Evolutionary conservation across 371 early-diverging fungal genomes (phyloP), one percentile per base, ranked within the genome.

Genomic region (Parasitella parasitica): DNA sequence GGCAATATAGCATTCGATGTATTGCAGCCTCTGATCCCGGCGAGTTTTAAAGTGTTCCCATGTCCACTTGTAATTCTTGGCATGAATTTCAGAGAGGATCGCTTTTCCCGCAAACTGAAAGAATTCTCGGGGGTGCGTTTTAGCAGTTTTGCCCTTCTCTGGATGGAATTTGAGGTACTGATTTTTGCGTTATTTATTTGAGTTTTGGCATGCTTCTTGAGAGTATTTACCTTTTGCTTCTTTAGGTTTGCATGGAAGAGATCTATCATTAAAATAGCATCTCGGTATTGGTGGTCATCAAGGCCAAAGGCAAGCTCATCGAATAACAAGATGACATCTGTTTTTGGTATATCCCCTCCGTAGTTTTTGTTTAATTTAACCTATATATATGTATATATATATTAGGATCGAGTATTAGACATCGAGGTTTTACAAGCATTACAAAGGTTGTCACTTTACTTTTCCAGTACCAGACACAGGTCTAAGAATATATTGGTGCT

Each of bases 401-500:
- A n/a, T 18, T 7, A 8, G 18, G 6, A 18, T 5, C 0, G 6
- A 32, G 11, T 32, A 32, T 32, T 32, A 32, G 32, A 32, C 3
- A 1, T 32, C 11, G 1, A 32, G 11, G 6, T 6, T 32, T 18
- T 8, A 20, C 2, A n/a, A 16, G n/a, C n/a, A n/a, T n/a, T n/a
- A n/a, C n/a, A n/a, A n/a, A n/a, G n/a, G n/a, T 8, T 41, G 18
- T 7, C 9, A 20, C 53, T 67, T 64, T 59, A 91, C 90, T 75
- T 86, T 89, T 26, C 92, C 94, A 18, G 78, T 77, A 4, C 94
- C 94, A n/a, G 90, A 88, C 0, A 95, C 92, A 0, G 95, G 95
- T 57, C 83, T 86, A 30, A 95, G 61, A 7, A 95, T 84, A 38
- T 90, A 92, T 63, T 87, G 89, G 46, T 86, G 82, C 4, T 70